Conservation (phyloP, 768 basidiomycete genomes). For the Ephemerocybe angulata region DNA sequence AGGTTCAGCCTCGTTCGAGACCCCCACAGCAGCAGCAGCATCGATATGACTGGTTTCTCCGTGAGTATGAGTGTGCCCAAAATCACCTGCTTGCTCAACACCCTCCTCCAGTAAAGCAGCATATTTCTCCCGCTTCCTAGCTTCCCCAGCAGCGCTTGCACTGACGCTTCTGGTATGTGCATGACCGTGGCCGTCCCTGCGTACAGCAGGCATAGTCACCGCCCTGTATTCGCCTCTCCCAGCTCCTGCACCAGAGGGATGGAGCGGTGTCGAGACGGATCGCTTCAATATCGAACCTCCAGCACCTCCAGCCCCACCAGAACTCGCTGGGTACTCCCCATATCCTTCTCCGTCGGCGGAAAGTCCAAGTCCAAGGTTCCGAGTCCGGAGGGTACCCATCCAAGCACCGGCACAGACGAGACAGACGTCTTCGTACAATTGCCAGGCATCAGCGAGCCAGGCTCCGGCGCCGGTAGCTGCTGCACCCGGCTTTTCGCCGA, state of each 20-base stretch:
- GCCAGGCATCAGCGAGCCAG: slow-evolving; percentile 71
- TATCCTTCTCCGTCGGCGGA: not conserved
- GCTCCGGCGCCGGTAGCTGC: slow-evolving; percentile 10
- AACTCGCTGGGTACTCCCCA: not conserved
- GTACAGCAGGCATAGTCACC: not conserved
- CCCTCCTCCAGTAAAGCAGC: no score
- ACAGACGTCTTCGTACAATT: slow-evolving; percentile 82
- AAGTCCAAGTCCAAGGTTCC: not conserved
- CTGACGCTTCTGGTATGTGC: not conserved
- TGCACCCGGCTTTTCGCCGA: not conserved
- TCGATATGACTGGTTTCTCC: no score
- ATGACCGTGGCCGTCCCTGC: not conserved
- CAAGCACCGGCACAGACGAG: slow-evolving; percentile 79
- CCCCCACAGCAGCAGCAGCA: no score
- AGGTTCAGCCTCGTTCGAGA: no score
- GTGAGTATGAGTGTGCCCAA: no score
- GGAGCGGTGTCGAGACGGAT: not conserved
- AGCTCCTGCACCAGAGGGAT: not conserved
- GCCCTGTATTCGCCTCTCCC: not conserved
- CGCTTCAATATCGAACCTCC: not conserved
- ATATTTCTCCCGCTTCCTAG: no score
- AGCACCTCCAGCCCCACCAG: no score
- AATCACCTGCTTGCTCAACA: no score
- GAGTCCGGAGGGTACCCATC: slow-evolving; percentile 60
- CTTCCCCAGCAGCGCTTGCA: no score